Evolutionary conservation across 768 basidiomycete genomes (phyloP), one percentile per base, ranked within the genome.

Genomic region (Phanerochaete sordida): DNA sequence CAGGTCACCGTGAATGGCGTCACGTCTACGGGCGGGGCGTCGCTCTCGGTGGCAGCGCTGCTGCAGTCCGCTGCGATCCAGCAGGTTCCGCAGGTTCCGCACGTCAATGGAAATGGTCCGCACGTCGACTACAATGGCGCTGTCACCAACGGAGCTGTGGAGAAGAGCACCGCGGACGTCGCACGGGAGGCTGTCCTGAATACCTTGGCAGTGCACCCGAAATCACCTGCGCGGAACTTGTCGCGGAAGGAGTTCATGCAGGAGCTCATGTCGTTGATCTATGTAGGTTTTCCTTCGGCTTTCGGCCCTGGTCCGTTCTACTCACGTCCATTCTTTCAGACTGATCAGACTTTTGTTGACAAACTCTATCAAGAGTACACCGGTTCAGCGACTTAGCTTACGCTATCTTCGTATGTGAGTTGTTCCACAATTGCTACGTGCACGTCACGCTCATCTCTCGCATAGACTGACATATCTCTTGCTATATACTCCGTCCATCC

Each of bases 221-320:
- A 62, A 28, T 54, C 62, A 21, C 59, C 60, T 23, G 27, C 48
- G 24, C 49, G 52, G 35, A 13, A 61, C 37, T 2, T 55, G 27
- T 35, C 66, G 24, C 61, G 65, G 4, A 76, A 70, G 58, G 80
- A 82, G 50, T 78, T 87, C 23, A 73, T 89, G 47, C 72, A 77
- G 64, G 90, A 93, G 67, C 91, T 93, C 59, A 70, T 98, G 69
- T 84, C 88, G 0, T 78, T 98, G 35, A 70, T 71, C 11, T 62
- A 68, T 53, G 70, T 71, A 47, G 35, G 70, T 68, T 1, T 0
- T 45, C 8, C 44, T 31, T 48, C 28, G 24, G 15, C 12, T 52
- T 9, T 43, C 39, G 39, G 39, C 39, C 4, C 12, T 33, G 23
- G 24, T 49, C 39, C 19, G 8, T 23, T 43, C 0, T 13, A 11